These are phyloP conservation scores for Syzygium jambos DNA, from an alignment of 345 rosid species.

Conservation along the genomic window DNA sequence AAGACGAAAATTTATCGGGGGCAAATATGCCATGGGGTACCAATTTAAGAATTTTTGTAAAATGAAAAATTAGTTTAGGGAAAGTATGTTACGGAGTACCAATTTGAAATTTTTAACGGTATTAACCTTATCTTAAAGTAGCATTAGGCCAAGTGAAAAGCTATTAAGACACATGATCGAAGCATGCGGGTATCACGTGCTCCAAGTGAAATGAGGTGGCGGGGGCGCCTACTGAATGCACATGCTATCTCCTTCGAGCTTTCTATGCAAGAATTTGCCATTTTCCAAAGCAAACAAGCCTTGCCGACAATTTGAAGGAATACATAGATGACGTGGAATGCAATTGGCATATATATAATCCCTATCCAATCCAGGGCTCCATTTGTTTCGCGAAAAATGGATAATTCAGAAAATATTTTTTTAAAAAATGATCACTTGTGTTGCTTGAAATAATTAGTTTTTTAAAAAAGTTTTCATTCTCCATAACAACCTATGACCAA, in stretches of 20 bases:
- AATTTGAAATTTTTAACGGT: neutral
- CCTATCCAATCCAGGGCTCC: rapidly evolving
- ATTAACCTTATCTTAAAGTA: neutral
- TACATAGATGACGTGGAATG: neutral
- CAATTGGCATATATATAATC: neutral
- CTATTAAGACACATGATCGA: neutral
- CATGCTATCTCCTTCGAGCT: neutral
- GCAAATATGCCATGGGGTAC: neutral
- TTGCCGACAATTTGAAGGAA: neutral
- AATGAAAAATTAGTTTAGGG: neutral
- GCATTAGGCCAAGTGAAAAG: neutral
- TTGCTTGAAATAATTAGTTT: neutral
- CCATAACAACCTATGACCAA: neutral
- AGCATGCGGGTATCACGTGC: neutral
- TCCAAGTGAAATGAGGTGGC: neutral
- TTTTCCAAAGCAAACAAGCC: neutral
- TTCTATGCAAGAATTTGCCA: neutral
- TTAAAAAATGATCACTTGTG: rapidly evolving
- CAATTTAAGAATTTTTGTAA: neutral
- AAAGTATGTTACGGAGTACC: neutral
- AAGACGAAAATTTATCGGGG: neutral
- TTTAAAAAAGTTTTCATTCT: too few species aligned
- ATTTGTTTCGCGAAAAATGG: rapidly evolving
- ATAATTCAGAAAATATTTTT: neutral
- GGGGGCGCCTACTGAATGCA: neutral